A percentile compares a stretch with the other conserved stretches of the same genome.
Evolutionary conservation across 2,329 filamentous ascomycete genomes (phyloP).

Genomic region (Mollisiaceae sp.): DNA sequence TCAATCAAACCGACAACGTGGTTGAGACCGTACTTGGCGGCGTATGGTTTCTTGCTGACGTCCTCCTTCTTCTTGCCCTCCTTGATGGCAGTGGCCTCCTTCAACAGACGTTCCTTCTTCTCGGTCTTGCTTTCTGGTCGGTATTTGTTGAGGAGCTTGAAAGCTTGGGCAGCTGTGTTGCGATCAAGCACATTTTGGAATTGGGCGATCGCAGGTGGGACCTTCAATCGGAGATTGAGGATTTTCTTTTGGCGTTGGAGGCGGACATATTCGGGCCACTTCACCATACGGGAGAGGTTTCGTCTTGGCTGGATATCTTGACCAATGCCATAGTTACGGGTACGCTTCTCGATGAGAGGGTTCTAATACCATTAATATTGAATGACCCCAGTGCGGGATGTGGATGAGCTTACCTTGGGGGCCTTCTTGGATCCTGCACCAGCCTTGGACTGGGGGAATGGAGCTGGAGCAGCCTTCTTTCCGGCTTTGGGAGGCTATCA

Average conservation of each 20-base stretch:
- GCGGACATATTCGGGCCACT: conserved; percentile 99
- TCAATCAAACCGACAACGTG: conserved; percentile 96
- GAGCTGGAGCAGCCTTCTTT: conserved; percentile 98
- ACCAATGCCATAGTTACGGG: conserved; percentile 97
- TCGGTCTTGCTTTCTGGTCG: conserved; percentile 97
- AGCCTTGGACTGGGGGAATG: conserved; percentile 94
- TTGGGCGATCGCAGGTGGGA: conserved; percentile 94
- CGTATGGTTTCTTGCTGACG: conserved; percentile 99
- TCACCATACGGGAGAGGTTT: conserved; percentile 97
- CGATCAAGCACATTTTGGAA: conserved; percentile 97
- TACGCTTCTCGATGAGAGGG: conserved; percentile 98
- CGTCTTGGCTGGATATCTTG: conserved; percentile 97
- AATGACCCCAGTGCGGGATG: conserved; percentile 11
- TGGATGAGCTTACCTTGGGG: conserved; percentile 77
- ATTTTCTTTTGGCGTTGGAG: conserved; percentile 89
- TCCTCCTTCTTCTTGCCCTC: conserved; percentile 99
- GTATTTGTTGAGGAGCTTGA: conserved; percentile 99
- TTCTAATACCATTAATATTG: conserved; percentile 64
- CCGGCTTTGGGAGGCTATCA: conserved; percentile 98
- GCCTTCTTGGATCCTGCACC: conserved; percentile 83
- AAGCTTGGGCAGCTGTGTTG: conserved; percentile 94
- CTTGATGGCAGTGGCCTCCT: conserved; percentile 96
- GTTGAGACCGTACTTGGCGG: conserved; percentile 99
- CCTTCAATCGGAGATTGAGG: conserved; percentile 97
- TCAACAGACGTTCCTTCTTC: conserved; percentile 99